Base-by-base conservation (phyloP, 2,329 filamentous ascomycete genomes). In the Chaetomiaceae sp. region DNA sequence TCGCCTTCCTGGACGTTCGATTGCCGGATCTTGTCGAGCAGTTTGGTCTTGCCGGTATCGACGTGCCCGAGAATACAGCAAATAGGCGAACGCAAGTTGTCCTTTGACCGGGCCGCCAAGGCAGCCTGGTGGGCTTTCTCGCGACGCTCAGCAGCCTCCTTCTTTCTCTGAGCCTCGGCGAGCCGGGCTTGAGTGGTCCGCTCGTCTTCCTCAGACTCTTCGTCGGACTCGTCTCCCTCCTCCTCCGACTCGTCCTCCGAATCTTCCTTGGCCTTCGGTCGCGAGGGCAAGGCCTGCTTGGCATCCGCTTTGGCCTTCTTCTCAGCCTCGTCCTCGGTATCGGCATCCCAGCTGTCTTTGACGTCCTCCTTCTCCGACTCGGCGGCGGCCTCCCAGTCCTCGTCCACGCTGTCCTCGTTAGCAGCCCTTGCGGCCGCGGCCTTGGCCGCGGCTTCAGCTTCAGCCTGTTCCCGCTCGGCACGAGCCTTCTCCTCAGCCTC, bases 21-120 rank as follows among this genome's bases (percentile, higher is more conserved):
- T 72, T 96, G 90, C 66, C 94, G 88, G 67, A 99, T 89, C 77
- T 99, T 99, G 78, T 99, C 94, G 54, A 99, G 81, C 58, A 99
- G 78, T 76, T 97, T 99, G n/a, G 94, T 99, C 78, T 99, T 99
- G 71, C 94, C 94, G 41, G 95, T 99, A 85, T 99, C 94, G 82
- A 99, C 94, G 82, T 99, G 94, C 66, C 94, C 94, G 60, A 99
- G 84, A 81, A 99, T 99, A 86, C 92, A 97, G 80, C 94, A 97
- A 73, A 99, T 99, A 48, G 94, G 94, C 36, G 94, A 97, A 54
- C 94, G 90, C 52, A 99, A 82, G 72, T 99, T 86, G 69, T 99
- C 91, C 72, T 89, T 90, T 20, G 92, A 97, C 57, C 90, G 83
- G 44, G 92, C 91, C 40, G 90, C 91, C 67, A 96, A 72, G 16